These are phyloP conservation scores for Hibiscus mutabilis DNA, from an alignment of 345 rosid genomes.

Conservation along the genomic window DNA sequence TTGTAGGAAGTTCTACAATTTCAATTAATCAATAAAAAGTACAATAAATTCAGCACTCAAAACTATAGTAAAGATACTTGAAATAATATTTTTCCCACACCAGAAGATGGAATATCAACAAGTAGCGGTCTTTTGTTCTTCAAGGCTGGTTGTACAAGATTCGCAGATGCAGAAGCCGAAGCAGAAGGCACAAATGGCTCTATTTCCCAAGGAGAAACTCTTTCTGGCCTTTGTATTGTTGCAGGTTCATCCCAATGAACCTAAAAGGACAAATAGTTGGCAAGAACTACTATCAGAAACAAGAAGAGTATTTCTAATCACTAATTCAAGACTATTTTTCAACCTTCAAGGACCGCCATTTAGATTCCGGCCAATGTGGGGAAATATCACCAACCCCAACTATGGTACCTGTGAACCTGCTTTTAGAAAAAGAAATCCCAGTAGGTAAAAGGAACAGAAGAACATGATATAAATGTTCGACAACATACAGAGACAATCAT, in stretches of 20 bases:
- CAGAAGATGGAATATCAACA: too few relatives aligned
- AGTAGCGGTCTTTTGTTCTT: slow-evolving; percentile 63
- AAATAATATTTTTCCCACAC: too few relatives aligned
- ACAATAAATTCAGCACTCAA: too few relatives aligned
- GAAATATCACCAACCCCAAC: slow-evolving; percentile 1
- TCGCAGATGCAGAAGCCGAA: slow-evolving; percentile 20
- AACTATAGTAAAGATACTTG: too few relatives aligned
- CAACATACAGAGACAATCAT: background rate
- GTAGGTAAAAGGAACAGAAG: too few relatives aligned
- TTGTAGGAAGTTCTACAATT: too few relatives aligned
- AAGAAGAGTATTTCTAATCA: too few relatives aligned
- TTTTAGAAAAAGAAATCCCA: too few relatives aligned
- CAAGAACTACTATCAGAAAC: too few relatives aligned
- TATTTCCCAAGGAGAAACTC: slow-evolving; percentile 81
- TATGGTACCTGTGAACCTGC: too few relatives aligned
- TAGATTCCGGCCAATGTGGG: slow-evolving; percentile 54
- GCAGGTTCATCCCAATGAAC: slow-evolving; percentile 83
- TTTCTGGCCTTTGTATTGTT: slow-evolving; percentile 54
- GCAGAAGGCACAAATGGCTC: slow-evolving; percentile 48
- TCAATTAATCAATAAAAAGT: too few relatives aligned
- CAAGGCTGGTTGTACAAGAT: slow-evolving; percentile 33
- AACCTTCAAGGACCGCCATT: slow-evolving; percentile 53
- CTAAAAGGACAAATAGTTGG: slow-evolving; percentile 18
- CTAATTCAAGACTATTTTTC: background rate
- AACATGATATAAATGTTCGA: too few relatives aligned